Conservation (phyloP, 1,284 basidiomycete genomes). For the Ganoderma lingzhi region DNA sequence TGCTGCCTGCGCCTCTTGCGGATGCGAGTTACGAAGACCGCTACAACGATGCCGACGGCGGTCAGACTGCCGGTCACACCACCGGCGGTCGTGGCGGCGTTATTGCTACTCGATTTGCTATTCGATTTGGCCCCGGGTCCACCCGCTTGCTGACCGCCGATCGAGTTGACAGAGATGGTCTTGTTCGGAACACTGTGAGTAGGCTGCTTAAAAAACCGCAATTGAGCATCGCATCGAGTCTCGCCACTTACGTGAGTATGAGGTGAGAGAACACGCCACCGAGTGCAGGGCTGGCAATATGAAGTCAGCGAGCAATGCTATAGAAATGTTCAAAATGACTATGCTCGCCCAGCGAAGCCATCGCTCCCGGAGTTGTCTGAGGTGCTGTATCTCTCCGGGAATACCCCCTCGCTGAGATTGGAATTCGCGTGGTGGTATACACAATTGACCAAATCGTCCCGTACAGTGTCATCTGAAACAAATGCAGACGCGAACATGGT, state of each 20-base stretch:
- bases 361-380: constrained; percentile 12
- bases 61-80: constrained; percentile 30
- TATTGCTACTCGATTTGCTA: not conserved
- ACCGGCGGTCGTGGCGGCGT: constrained; percentile 27
- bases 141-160: too few relatives aligned
- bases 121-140: too few relatives aligned
- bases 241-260: constrained; percentile 32
- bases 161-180: constrained; percentile 21
- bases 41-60: constrained; percentile 14
- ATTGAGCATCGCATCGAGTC: not conserved
- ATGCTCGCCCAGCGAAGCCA: constrained; percentile 32
- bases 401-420: constrained; percentile 33
- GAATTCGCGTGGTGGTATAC: constrained; percentile 34
- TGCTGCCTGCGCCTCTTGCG: constrained; percentile 10
- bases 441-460: constrained; percentile 33
- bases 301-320: not conserved
- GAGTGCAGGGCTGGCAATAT: constrained; percentile 26
- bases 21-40: constrained; percentile 16
- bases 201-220: not conserved
- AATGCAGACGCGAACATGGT: constrained; percentile 36
- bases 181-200: constrained; percentile 28
- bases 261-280: constrained; percentile 35
- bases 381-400: constrained; percentile 33
- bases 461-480: constrained; percentile 29
- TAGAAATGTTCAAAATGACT: not conserved